Conservation (phyloP, 169 alveolate genomes). For the Toxoplasma gondii region DNA sequence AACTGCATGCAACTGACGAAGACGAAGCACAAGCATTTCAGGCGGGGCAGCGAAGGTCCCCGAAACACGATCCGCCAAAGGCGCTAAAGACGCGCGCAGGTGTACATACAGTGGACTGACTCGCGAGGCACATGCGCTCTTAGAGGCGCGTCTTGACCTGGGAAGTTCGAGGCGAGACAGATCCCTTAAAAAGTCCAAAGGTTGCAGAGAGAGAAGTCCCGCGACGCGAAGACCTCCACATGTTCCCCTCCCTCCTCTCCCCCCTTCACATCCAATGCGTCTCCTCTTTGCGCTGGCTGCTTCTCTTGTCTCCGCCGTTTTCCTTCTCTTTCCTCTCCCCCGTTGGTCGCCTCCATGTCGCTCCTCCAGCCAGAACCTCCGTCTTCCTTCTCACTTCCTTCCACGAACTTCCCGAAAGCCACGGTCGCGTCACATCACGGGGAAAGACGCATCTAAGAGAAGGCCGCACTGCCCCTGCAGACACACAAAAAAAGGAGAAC, state of each 20-base stretch:
- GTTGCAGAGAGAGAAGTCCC: background rate
- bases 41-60: too few relatives aligned
- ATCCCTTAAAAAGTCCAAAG: too few relatives aligned
- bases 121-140: too few relatives aligned
- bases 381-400: background rate
- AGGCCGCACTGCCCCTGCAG: conserved; percentile 40
- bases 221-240: background rate
- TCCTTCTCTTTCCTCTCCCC: background rate
- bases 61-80: too few relatives aligned
- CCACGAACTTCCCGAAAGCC: background rate
- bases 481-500: background rate
- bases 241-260: background rate
- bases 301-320: background rate
- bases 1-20: too few relatives aligned
- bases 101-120: too few relatives aligned
- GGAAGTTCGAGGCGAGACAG: too few relatives aligned
- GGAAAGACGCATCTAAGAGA: conserved; percentile 15
- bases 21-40: too few relatives aligned
- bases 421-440: background rate
- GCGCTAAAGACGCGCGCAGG: too few relatives aligned
- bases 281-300: background rate
- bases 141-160: too few relatives aligned
- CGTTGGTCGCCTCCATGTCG: background rate
- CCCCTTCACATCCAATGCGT: background rate
- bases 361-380: background rate